Conservation (phyloP, 441 rosid genomes). For the Omphalea diandra region DNA sequence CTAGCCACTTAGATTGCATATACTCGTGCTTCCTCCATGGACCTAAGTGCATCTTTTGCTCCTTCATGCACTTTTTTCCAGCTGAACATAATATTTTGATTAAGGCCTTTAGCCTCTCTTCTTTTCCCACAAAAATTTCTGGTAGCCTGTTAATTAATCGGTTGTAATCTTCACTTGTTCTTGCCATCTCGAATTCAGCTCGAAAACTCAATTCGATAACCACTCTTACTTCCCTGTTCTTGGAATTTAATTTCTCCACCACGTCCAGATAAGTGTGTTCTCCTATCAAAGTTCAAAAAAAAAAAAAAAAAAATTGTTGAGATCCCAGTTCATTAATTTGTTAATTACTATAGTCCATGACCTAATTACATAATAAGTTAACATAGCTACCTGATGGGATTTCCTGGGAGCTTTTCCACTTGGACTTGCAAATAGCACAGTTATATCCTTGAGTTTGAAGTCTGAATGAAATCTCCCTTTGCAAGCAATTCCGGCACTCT, state of each 20-base stretch:
- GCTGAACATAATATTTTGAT: constrained; percentile 70
- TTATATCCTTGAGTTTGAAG: constrained; percentile 57
- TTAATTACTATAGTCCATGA: not conserved
- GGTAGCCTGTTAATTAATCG: constrained; percentile 46
- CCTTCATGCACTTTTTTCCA: constrained; percentile 75
- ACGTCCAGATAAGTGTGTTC: constrained; percentile 74
- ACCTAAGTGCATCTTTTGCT: constrained; percentile 78
- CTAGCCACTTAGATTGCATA: constrained; percentile 87
- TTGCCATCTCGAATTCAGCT: constrained; percentile 80
- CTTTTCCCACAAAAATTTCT: constrained; percentile 68
- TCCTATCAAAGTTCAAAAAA: constrained; percentile 41
- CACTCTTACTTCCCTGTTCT: constrained; percentile 54
- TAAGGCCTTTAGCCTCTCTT: constrained; percentile 60
- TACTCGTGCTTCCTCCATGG: constrained; percentile 94
- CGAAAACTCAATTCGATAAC: constrained; percentile 72
- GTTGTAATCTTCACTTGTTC: constrained; percentile 62
- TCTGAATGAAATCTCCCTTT: constrained; percentile 43
- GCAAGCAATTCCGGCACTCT: constrained; percentile 61
- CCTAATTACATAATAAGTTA: too few relatives aligned
- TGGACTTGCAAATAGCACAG: constrained; percentile 63
- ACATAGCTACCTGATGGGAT: constrained; percentile 62
- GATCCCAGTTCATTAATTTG: not conserved
- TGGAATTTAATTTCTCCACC: constrained; percentile 45
- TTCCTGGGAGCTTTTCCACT: constrained; percentile 69
- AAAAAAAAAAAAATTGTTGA: not conserved